Evolutionary conservation across 345 rosid genomes (phyloP), one percentile per base, ranked within the genome.

Genomic region (Dimocarpus longan): DNA sequence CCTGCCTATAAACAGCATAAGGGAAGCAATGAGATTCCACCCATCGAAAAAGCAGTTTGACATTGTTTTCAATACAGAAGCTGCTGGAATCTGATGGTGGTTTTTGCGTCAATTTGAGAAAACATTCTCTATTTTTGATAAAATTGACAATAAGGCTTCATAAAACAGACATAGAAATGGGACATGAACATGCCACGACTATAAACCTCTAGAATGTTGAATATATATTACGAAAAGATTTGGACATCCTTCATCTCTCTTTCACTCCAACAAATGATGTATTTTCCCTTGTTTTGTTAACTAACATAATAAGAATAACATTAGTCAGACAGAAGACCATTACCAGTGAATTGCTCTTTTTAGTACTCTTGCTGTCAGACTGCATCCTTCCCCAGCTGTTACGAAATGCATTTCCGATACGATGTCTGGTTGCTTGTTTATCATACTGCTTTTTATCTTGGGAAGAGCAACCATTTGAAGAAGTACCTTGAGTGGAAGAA

Each of bases 331-430:
- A 54, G n/a, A 66, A 71, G 50, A 85, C 69, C 15, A 65, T 80
- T 93, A 96, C 99, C 93, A 82, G 65, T 56, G 97, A 88, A 81
- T 71, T 83, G 83, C 82, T 88, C 91, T 94, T 96, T 88, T 90
- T 96, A 39, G 88, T 19, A 42, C 75, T 79, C 85, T 89, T 96
- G 70, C 57, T 75, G 57, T 92, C 97, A 4, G 86, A 21, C 11
- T 95, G 97, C 87, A 85, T 89, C 81, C 95, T 89, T 80, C 92
- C 95, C 97, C 98, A 88, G 88, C 97, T 94, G 86, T 92, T 94
- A 73, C 98, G 90, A 79, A 94, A 92, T 72, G 97, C 93, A 37
- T 86, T 73, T 43, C 99, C 97, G 7, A 91, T 89, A 4, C 95
- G 93, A 81, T 86, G 90, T 73, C 84, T 90, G 1, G 93, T 89